These are phyloP conservation scores for Spirogloea muscicola DNA, from an alignment of 139 green algal genomes.

Conservation along the genomic window DNA sequence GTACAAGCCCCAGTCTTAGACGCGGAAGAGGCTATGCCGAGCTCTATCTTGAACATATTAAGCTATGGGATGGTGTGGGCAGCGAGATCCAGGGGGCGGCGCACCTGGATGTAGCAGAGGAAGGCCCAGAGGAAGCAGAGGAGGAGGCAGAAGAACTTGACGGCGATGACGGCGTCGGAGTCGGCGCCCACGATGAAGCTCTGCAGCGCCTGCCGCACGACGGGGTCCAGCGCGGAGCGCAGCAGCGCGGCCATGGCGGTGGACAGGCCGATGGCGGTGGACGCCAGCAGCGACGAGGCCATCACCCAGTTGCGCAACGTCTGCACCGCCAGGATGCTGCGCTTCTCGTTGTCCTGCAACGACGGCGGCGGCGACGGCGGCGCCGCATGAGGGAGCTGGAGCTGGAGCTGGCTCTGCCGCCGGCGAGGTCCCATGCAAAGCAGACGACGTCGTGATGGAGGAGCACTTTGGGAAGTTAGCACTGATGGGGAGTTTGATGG, in stretches of 20 bases:
- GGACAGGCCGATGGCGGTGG: slow-evolving; percentile 16
- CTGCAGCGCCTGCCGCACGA: background rate
- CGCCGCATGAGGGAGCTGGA: no score
- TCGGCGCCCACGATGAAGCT: background rate
- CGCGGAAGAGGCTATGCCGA: no score
- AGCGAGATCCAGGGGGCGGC: no score
- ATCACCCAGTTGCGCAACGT: slow-evolving; percentile 21
- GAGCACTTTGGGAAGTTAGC: no score
- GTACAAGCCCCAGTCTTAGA: no score
- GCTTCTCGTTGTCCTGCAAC: slow-evolving; percentile 12
- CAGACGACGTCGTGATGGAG: no score
- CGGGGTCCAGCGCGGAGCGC: background rate
- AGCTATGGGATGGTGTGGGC: no score
- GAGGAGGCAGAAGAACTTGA: slow-evolving; percentile 16
- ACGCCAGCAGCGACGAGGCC: slow-evolving; percentile 5
- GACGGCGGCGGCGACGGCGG: no score
- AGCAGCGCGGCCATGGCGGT: slow-evolving; percentile 8
- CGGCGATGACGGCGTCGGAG: background rate
- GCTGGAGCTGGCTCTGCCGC: no score
- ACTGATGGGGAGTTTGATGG: no score
- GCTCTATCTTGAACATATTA: no score
- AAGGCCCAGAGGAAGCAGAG: slow-evolving; percentile 19
- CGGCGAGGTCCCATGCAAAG: no score
- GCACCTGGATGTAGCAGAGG: slow-evolving; percentile 20
- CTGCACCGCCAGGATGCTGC: slow-evolving; percentile 27